Conservation (phyloP, 2,329 filamentous ascomycete genomes). For the Teratosphaeria pseudoeucalypti region DNA sequence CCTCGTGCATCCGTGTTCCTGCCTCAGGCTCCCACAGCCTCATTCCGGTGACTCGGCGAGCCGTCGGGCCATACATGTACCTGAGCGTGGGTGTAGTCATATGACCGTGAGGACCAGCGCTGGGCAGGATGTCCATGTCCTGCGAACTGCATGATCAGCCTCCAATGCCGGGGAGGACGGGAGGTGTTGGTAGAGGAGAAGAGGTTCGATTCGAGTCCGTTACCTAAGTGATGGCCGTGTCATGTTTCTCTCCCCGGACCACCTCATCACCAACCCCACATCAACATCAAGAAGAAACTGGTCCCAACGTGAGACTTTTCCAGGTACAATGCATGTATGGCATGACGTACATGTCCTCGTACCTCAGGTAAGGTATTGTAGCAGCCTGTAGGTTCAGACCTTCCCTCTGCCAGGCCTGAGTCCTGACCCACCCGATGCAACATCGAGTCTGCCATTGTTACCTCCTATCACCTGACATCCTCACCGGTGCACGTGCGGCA, state of each 20-base stretch:
- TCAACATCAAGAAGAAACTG: not conserved
- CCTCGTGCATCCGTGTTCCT: not conserved
- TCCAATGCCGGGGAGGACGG: not conserved
- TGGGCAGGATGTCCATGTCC: not conserved
- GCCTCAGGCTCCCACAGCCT: not conserved
- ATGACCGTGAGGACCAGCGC: not conserved
- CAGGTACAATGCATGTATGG: not conserved
- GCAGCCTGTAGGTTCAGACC: not conserved
- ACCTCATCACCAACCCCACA: not conserved
- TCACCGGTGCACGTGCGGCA: not conserved
- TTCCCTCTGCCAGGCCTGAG: not conserved
- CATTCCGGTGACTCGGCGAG: not conserved
- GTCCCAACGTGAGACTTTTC: not conserved
- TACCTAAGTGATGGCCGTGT: too few species aligned
- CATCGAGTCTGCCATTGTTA: not conserved
- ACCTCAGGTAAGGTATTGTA: not conserved
- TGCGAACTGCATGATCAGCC: not conserved
- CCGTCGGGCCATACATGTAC: too few species aligned
- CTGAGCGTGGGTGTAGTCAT: too few species aligned
- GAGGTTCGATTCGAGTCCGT: not conserved
- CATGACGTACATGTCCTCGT: not conserved
- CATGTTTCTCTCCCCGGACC: not conserved
- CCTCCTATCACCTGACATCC: not conserved
- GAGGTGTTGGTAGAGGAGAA: not conserved
- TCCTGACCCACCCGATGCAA: not conserved